Conservation (phyloP, 106 monocot species). For the Agapanthus africanus region DNA sequence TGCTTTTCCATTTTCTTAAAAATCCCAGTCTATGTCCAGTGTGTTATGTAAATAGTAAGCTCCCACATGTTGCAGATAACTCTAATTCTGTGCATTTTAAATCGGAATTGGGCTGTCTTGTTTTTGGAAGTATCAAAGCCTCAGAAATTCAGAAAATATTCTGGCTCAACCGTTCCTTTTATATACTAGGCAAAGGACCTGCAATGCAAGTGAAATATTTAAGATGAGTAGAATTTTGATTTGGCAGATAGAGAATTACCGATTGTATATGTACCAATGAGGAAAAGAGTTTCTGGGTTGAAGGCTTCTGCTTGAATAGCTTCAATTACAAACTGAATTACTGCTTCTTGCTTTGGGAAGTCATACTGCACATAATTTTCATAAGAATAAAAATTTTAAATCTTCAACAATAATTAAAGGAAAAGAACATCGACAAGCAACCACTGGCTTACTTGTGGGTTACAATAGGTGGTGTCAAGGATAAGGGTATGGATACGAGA, state of each 20-base stretch:
- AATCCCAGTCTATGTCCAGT: too few relatives aligned
- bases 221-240: too few relatives aligned
- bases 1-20: too few relatives aligned
- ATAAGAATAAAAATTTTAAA: neutral
- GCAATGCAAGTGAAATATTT: too few relatives aligned
- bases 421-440: neutral
- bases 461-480: constrained; percentile 94
- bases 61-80: too few relatives aligned
- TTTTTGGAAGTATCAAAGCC: too few relatives aligned
- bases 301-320: constrained; percentile 98
- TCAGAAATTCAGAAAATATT: too few relatives aligned
- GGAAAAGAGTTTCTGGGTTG: constrained; percentile 87
- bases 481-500: constrained; percentile 74
- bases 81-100: too few relatives aligned
- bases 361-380: constrained; percentile 58
- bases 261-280: constrained; percentile 92
- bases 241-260: constrained; percentile 57
- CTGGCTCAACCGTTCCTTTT: too few relatives aligned
- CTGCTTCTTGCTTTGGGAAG: constrained; percentile 91
- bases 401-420: neutral
- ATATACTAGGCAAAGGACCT: too few relatives aligned
- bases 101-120: too few relatives aligned
- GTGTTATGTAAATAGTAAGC: too few relatives aligned
- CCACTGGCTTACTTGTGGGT: constrained; percentile 57
- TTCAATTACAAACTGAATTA: constrained; percentile 92